A percentile compares a stretch with the other conserved stretches of the same genome.
These are phyloP conservation scores for Tuber indicum DNA, from an alignment of 495 filamentous ascomycete genomes.

Conservation along the genomic window DNA sequence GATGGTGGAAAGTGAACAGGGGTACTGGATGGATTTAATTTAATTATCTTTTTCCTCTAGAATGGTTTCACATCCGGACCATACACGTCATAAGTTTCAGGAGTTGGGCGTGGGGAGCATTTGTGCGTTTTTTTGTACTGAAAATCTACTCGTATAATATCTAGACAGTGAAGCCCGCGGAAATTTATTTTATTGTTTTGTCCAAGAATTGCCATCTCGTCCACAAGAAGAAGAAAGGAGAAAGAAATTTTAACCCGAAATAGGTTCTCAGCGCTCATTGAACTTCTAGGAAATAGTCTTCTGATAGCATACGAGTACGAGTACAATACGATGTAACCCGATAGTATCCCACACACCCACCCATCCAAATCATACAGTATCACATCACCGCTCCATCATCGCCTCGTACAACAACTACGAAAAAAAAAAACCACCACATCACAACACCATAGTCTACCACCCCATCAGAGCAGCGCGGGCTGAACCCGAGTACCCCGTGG, in stretches of 20 bases:
- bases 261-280: background rate
- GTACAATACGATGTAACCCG: background rate
- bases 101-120: background rate
- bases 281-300: background rate
- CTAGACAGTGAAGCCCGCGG: background rate
- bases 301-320: background rate
- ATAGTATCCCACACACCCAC: background rate
- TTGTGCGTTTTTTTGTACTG: background rate
- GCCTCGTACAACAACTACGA: background rate
- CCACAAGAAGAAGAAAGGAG: background rate
- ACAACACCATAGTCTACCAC: background rate
- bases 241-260: background rate
- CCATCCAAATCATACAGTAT: background rate
- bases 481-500: background rate
- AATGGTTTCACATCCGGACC: background rate
- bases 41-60: background rate
- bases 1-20: slow-evolving; percentile 38
- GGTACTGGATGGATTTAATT: slow-evolving; percentile 12
- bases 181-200: background rate
- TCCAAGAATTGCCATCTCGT: background rate
- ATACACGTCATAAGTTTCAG: background rate
- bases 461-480: background rate
- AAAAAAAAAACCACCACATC: background rate
- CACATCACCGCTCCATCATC: background rate
- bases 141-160: background rate